phyloP scores from a whole-genome alignment of 495 filamentous ascomycete species.

The Penicillium waksmanii region DNA sequence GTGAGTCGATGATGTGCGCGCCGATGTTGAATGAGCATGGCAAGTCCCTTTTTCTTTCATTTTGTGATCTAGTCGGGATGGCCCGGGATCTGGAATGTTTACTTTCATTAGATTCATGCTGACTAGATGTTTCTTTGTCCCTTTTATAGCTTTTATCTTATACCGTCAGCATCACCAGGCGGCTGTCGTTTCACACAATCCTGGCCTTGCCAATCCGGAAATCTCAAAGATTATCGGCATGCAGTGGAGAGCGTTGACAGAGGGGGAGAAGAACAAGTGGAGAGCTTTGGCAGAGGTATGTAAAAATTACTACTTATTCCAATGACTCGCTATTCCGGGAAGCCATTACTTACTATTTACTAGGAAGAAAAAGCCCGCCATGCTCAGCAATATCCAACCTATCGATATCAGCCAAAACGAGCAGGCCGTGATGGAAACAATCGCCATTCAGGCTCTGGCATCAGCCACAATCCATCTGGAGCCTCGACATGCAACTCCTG shows the following conservation, averaged over 20 bases:
- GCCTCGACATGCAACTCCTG: slow-evolving; percentile 47
- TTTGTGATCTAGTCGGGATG: slow-evolving; percentile 1
- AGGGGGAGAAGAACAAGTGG: slow-evolving; percentile 84
- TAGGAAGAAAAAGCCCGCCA: slow-evolving; percentile 92
- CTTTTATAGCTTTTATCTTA: slow-evolving; percentile 84
- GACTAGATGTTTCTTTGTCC: neutral
- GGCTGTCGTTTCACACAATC: slow-evolving; percentile 76
- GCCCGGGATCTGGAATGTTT: slow-evolving; percentile 1
- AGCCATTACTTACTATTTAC: neutral
- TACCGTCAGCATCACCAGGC: slow-evolving; percentile 95
- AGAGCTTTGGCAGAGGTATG: slow-evolving; percentile 82
- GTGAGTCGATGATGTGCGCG: slow-evolving; percentile 58
- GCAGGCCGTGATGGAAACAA: slow-evolving; percentile 58
- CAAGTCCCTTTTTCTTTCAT: slow-evolving; percentile 30
- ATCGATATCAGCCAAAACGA: slow-evolving; percentile 90
- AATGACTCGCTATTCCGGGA: neutral
- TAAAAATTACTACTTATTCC: neutral
- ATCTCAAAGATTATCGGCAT: slow-evolving; percentile 98
- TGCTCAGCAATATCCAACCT: slow-evolving; percentile 87
- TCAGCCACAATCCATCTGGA: slow-evolving; percentile 45
- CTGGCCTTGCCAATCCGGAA: slow-evolving; percentile 91
- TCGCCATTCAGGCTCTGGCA: slow-evolving; percentile 35
- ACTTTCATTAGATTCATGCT: neutral
- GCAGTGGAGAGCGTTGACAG: slow-evolving; percentile 78
- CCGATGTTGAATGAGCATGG: slow-evolving; percentile 24